These are phyloP conservation scores for Niveomyces coronatus DNA, from an alignment of 2,329 filamentous ascomycete species.

Conservation along the genomic window DNA sequence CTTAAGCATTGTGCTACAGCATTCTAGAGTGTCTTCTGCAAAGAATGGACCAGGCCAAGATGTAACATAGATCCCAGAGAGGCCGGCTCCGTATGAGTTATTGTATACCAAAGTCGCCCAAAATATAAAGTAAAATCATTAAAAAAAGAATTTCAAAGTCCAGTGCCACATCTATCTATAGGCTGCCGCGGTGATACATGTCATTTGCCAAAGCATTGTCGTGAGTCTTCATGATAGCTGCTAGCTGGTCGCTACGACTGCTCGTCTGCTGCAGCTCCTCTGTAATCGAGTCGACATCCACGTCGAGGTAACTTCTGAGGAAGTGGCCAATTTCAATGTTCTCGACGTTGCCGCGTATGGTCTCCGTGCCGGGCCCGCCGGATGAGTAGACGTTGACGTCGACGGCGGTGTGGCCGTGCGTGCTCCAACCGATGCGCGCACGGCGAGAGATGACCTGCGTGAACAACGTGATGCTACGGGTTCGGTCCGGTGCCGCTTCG, in stretches of 20 bases:
- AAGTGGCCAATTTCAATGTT: slow-evolving; percentile 89
- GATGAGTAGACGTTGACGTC: slow-evolving; percentile 96
- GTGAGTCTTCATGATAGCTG: background rate
- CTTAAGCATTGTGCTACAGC: too few relatives aligned
- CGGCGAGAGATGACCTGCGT: slow-evolving; percentile 79
- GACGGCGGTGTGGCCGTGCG: slow-evolving; percentile 84
- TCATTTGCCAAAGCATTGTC: background rate
- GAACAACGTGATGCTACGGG: slow-evolving; percentile 49
- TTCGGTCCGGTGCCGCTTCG: slow-evolving; percentile 45
- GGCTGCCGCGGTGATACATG: too few relatives aligned
- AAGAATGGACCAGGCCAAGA: too few relatives aligned
- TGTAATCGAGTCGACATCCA: slow-evolving; percentile 72
- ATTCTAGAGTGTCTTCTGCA: too few relatives aligned
- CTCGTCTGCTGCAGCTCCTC: slow-evolving; percentile 55
- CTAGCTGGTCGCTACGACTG: slow-evolving; percentile 4
- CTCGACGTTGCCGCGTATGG: slow-evolving; percentile 77
- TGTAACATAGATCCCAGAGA: too few relatives aligned
- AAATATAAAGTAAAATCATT: background rate
- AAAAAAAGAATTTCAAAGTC: background rate
- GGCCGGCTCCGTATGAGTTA: too few relatives aligned
- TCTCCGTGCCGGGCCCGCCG: slow-evolving; percentile 49
- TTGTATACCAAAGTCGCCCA: background rate
- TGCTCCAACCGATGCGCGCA: slow-evolving; percentile 86
- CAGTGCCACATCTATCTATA: too few relatives aligned
- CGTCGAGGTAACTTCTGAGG: slow-evolving; percentile 63